These are phyloP conservation scores for Phytopythium chamaehyphon DNA, from an alignment of 352 stramenopile genomes.

Conservation along the genomic window DNA sequence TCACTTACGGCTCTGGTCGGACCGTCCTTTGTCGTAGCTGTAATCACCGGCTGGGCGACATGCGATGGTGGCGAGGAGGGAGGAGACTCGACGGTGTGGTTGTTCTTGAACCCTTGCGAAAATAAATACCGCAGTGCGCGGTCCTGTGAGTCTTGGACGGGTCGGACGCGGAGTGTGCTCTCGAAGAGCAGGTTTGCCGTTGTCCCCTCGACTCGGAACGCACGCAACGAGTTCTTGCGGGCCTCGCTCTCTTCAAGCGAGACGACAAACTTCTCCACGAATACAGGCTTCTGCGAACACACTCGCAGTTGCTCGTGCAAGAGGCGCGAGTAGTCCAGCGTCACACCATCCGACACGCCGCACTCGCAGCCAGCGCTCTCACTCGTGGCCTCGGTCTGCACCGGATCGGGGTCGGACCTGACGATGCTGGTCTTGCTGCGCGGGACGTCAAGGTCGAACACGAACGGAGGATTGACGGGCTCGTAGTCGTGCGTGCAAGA, in stretches of 20 bases:
- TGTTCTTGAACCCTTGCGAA: constrained; percentile 41
- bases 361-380: constrained; percentile 14
- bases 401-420: neutral
- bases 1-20: constrained; percentile 7
- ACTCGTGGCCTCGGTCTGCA: constrained; percentile 12
- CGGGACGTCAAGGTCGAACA: constrained; percentile 41
- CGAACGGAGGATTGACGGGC: constrained; percentile 56
- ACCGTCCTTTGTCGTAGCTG: neutral
- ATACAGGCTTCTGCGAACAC: constrained; percentile 57
- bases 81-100: constrained; percentile 19
- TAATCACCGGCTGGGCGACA: neutral
- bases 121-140: constrained; percentile 66
- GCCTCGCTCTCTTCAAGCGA: neutral
- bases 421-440: constrained; percentile 22
- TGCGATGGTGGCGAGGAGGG: neutral
- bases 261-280: constrained; percentile 25
- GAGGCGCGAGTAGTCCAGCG: constrained; percentile 40
- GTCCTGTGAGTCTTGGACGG: constrained; percentile 49
- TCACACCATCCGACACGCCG: constrained; percentile 7
- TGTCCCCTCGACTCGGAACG: constrained; percentile 68
- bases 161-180: constrained; percentile 65
- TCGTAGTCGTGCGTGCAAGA: constrained; percentile 76
- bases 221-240: constrained; percentile 27
- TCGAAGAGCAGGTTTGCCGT: constrained; percentile 59
- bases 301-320: constrained; percentile 59